phyloP scores from a whole-genome alignment of 2,329 filamentous ascomycete genomes.

The Elsinoe perseae region DNA sequence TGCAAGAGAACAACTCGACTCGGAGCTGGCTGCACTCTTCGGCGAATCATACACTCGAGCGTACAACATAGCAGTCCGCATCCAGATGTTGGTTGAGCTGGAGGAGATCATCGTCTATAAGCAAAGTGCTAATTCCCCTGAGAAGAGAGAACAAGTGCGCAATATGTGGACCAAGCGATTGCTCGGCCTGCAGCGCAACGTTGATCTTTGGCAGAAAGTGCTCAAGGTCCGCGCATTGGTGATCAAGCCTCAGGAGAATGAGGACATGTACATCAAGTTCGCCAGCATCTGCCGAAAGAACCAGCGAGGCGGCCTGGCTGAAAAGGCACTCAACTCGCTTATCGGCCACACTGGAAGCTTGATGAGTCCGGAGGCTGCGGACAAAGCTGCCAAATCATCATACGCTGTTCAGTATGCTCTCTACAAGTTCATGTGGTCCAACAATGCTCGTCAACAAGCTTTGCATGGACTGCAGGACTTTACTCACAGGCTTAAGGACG shows the following conservation, averaged over 20 bases:
- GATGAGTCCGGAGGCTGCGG: constrained; percentile 55
- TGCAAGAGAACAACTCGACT: constrained; percentile 86
- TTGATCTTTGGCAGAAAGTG: constrained; percentile 98
- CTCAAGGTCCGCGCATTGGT: constrained; percentile 88
- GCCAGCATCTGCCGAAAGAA: constrained; percentile 97
- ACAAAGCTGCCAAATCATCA: constrained; percentile 41
- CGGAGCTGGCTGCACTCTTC: constrained; percentile 90
- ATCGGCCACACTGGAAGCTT: constrained; percentile 48
- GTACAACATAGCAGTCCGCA: constrained; percentile 94
- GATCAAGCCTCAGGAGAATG: constrained; percentile 83
- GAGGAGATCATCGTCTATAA: constrained; percentile 99
- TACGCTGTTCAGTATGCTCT: constrained; percentile 93
- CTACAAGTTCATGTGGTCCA: constrained; percentile 93
- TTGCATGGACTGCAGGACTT: constrained; percentile 56
- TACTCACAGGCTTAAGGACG: constrained; percentile 51
- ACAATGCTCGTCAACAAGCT: constrained; percentile 58
- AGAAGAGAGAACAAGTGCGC: constrained; percentile 84
- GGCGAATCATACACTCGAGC: constrained; percentile 97
- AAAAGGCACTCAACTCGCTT: constrained; percentile 89
- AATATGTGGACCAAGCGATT: constrained; percentile 93
- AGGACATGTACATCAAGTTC: constrained; percentile 99
- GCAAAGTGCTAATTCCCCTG: constrained; percentile 68
- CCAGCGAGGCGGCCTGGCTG: constrained; percentile 83
- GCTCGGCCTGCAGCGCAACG: constrained; percentile 90
- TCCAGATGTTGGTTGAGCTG: constrained; percentile 97